Percentiles rank a stretch among this genome's conserved stretches.
These are phyloP conservation scores for Spergularia marina DNA, from an alignment of 148 eudicot genomes.

Conservation along the genomic window DNA sequence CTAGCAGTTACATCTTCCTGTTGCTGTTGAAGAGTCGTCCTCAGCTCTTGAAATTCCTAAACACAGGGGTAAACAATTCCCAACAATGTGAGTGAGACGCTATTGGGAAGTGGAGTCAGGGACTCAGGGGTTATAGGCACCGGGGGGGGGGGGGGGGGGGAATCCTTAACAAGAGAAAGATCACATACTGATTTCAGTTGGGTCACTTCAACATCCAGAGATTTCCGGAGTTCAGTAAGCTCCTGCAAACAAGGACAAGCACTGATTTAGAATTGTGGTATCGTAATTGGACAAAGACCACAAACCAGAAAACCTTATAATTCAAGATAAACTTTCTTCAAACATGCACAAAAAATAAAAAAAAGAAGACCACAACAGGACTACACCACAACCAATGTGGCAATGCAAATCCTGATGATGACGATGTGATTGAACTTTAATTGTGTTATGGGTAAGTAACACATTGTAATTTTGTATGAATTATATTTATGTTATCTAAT, in stretches of 20 bases:
- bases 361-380: background rate
- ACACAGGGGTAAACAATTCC: constrained; percentile 2
- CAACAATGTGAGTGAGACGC: background rate
- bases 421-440: background rate
- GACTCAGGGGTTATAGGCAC: background rate
- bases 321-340: background rate
- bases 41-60: constrained; percentile 84
- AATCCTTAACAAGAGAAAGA: constrained; percentile 2
- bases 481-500: background rate
- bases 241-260: constrained; percentile 41
- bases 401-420: background rate
- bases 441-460: background rate
- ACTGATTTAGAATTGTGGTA: constrained; percentile 18
- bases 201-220: constrained; percentile 80
- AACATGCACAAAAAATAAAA: too few species aligned
- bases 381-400: background rate
- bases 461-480: background rate
- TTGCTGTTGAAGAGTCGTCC: constrained; percentile 87
- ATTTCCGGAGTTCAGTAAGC: constrained; percentile 74
- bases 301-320: background rate
- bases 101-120: background rate
- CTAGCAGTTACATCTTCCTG: constrained; percentile 84
- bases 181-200: constrained; percentile 77
- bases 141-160: too few species aligned
- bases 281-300: background rate